These are phyloP conservation scores for Backusella tarrabulga DNA, from an alignment of 192 early-diverging fungal genomes.

Conservation along the genomic window DNA sequence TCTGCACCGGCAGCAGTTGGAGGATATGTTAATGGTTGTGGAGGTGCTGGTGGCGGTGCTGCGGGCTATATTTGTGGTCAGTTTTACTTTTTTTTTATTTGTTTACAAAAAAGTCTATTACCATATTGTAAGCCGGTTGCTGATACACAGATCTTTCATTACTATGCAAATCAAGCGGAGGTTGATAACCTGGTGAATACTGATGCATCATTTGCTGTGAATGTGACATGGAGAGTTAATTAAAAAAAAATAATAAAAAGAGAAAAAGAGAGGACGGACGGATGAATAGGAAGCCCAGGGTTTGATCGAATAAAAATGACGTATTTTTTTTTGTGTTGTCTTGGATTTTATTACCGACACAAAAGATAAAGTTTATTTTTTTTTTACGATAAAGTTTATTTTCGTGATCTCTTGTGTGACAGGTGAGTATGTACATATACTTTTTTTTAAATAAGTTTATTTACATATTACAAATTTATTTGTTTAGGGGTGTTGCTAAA, in stretches of 20 bases:
- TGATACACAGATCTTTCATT: conserved; percentile 4
- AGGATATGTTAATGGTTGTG: background rate
- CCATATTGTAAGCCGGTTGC: background rate
- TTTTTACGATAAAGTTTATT: background rate
- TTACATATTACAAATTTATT: no score
- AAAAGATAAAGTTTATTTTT: background rate
- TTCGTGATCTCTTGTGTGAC: background rate
- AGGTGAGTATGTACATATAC: background rate
- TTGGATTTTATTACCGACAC: background rate
- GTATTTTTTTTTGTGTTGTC: background rate
- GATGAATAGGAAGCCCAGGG: background rate
- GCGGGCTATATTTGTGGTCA: background rate
- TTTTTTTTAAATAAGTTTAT: no score
- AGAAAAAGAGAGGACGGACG: background rate
- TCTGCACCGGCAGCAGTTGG: conserved; percentile 3
- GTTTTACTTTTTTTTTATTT: background rate
- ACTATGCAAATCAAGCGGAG: background rate
- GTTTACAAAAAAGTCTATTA: background rate
- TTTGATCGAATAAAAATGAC: conserved; percentile 3
- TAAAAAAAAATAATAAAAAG: background rate
- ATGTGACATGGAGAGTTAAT: background rate
- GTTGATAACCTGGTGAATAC: conserved; percentile 3
- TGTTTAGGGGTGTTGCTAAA: no score
- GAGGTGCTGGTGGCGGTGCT: background rate
- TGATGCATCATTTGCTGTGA: conserved; percentile 3